Base-by-base conservation (phyloP, 1,284 basidiomycete genomes). In the Ceratobasidium sp. region DNA sequence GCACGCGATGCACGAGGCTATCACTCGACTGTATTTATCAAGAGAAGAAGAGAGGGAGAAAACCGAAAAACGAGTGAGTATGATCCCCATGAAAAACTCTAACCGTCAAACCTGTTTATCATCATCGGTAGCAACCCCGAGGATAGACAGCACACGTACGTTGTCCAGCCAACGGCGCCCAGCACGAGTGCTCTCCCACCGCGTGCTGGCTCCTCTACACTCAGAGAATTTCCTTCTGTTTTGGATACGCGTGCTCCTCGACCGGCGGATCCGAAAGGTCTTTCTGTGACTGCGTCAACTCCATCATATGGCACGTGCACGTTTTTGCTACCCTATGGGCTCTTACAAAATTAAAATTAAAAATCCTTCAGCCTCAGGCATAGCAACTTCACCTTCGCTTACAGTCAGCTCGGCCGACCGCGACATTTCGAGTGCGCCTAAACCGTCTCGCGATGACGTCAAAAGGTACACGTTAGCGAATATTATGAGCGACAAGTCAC, bases 1-100 rank as follows among this genome's bases (percentile, higher is more conserved):
- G 73, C 28, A 40, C 62, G 4, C 62, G 73, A 9, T 75, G 73
- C 52, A 66, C 62, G 17, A 28, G 73, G 20, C 40, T 75, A 3
- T 66, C 73, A 20, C 40, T 75, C 20, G 73, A 75, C 13, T 75
- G 73, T 40, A 2, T 75, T 23, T 75, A 75, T 42, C 73, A 66
- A 2, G 73, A 75, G 28, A 75, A 75, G 50, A 75, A 75, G 50
- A 62, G 73, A 20, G 73, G 73, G 2, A 42, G 73, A 10, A 75
- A 75, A 23, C 73, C 73, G 20, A 75, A 75, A 65, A 75, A 75
- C 61, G 71, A 75, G 71, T 75, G 48, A 64, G 71, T n/a, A 20
- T 26, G 56, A 3, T 50, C 52, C 38, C 54, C 28, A 57, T 33
- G 70, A 61, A 33, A 33, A 73, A 62, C 56, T 61, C 56, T 48